A percentile compares a stretch with the other conserved stretches of the same genome.
These are phyloP conservation scores for Choiromyces venosus DNA, from an alignment of 495 filamentous ascomycete genomes.

Conservation along the genomic window DNA sequence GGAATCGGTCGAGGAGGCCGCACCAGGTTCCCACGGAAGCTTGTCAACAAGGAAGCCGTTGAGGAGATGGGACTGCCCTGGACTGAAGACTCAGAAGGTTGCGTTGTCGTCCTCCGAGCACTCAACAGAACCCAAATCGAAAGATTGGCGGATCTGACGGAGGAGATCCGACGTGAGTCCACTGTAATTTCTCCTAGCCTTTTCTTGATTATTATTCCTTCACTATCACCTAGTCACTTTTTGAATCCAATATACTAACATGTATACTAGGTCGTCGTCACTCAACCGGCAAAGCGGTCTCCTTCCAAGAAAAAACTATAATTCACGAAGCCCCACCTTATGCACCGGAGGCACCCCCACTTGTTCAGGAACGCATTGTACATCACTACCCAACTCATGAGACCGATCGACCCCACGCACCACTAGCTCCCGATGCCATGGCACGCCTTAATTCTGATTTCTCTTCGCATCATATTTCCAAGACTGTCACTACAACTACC, in stretches of 20 bases:
- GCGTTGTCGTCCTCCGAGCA: conserved; percentile 35
- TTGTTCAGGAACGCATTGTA: conserved; percentile 18
- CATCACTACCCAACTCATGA: conserved; percentile 14
- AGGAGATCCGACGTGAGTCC: conserved; percentile 41
- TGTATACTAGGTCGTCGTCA: conserved; percentile 23
- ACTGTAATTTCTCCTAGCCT: conserved; percentile 37
- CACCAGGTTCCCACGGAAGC: conserved; percentile 37
- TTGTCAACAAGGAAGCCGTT: conserved; percentile 37
- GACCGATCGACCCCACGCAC: conserved; percentile 19
- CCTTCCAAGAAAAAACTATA: conserved; percentile 32
- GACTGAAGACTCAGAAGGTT: conserved; percentile 33
- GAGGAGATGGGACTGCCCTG: conserved; percentile 35
- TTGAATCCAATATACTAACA: conserved; percentile 15
- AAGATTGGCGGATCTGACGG: conserved; percentile 38
- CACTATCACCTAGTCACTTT: not conserved
- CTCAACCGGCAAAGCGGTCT: conserved; percentile 37
- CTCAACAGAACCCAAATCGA: conserved; percentile 36
- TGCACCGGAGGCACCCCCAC: conserved; percentile 23
- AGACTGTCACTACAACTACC: conserved; percentile 33
- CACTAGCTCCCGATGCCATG: conserved; percentile 26
- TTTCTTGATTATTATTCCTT: not conserved
- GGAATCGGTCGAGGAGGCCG: conserved; percentile 30
- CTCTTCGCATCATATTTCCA: conserved; percentile 30
- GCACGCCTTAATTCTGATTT: conserved; percentile 22
- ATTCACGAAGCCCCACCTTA: conserved; percentile 32